These are phyloP conservation scores for Astrothelium subdiscretum DNA, from an alignment of 495 filamentous ascomycete species.

Conservation along the genomic window DNA sequence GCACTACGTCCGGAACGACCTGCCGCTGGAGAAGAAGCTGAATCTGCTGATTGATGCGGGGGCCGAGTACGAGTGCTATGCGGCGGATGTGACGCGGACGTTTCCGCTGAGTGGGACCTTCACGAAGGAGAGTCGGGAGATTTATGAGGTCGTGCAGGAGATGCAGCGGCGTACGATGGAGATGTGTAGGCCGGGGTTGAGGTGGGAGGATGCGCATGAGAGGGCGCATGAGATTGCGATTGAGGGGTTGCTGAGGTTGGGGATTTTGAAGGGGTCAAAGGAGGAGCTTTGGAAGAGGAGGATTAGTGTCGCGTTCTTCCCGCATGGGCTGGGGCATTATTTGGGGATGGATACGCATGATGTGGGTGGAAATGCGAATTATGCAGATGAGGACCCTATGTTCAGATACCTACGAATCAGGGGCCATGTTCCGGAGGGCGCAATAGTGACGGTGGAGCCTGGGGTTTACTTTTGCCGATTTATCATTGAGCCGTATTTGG, in stretches of 20 bases:
- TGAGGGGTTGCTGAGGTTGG: conserved; percentile 60
- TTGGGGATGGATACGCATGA: conserved; percentile 94
- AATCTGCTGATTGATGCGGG: conserved; percentile 79
- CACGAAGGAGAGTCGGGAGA: conserved; percentile 53
- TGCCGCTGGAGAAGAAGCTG: conserved; percentile 51
- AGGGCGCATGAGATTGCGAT: conserved; percentile 74
- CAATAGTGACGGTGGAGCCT: conserved; percentile 83
- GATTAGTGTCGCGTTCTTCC: conserved; percentile 79
- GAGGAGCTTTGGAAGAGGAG: conserved; percentile 63
- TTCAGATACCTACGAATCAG: conserved; percentile 79
- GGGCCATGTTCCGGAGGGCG: conserved; percentile 58
- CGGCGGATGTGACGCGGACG: conserved; percentile 79
- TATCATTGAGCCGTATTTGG: conserved; percentile 74
- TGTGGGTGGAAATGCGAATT: conserved; percentile 77
- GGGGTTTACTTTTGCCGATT: conserved; percentile 92
- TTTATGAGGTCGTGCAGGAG: conserved; percentile 75
- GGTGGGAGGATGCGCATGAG: conserved; percentile 79
- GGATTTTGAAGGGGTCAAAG: conserved; percentile 54
- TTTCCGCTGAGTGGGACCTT: conserved; percentile 72
- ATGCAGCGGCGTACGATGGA: conserved; percentile 75
- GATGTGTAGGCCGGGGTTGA: conserved; percentile 58
- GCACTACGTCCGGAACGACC: conserved; percentile 75
- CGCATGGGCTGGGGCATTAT: conserved; percentile 85
- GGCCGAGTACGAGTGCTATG: conserved; percentile 68
- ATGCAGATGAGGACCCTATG: conserved; percentile 70